Conservation (phyloP, 2,329 filamentous ascomycete species). For the Cordyceps militaris region DNA sequence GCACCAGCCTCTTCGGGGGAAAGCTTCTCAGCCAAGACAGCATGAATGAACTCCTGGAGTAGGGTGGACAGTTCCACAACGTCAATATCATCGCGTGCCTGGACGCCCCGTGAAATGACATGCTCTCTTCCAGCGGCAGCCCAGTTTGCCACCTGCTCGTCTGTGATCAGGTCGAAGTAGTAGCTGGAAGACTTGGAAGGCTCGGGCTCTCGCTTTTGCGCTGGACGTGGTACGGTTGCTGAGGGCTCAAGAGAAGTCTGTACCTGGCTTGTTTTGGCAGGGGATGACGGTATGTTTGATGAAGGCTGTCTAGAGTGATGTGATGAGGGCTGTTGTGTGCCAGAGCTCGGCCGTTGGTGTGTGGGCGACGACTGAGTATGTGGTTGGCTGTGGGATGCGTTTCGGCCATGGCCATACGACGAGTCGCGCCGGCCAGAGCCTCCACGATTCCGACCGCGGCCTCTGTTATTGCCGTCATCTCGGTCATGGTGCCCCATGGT, state of each 20-base stretch:
- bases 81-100: conserved; percentile 62
- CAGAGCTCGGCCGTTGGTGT: conserved; percentile 12
- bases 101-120: conserved; percentile 57
- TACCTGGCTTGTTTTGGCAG: not conserved
- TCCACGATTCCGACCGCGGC: conserved; percentile 41
- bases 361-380: conserved; percentile 13
- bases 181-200: conserved; percentile 40
- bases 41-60: conserved; percentile 78
- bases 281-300: not conserved
- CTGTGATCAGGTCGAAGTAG: conserved; percentile 69
- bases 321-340: not conserved
- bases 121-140: conserved; percentile 56
- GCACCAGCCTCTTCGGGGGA: conserved; percentile 61
- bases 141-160: conserved; percentile 64
- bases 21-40: conserved; percentile 63
- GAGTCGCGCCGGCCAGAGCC: conserved; percentile 47
- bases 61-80: conserved; percentile 60
- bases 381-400: conserved; percentile 16
- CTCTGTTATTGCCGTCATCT: conserved; percentile 40
- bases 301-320: not conserved
- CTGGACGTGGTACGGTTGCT: conserved; percentile 9
- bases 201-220: conserved; percentile 13
- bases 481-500: conserved; percentile 51
- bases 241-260: not conserved
- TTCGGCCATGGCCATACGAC: conserved; percentile 29